A percentile compares a stretch with the other conserved stretches of the same genome.
phyloP scores from a whole-genome alignment of 495 filamentous ascomycete species.

The Tuber calosporum region DNA sequence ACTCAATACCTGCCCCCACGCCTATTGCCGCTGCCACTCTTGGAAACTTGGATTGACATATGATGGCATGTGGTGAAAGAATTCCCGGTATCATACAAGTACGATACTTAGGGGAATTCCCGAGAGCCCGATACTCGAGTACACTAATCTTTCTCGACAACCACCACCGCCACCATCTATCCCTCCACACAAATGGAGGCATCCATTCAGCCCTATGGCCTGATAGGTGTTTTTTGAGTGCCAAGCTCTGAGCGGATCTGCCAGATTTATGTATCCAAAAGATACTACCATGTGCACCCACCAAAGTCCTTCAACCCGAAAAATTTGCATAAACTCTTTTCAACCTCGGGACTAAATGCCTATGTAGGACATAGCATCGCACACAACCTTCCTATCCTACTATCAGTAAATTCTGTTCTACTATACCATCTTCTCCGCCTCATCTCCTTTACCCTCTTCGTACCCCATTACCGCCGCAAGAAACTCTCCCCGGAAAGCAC shows the following conservation, averaged over 20 bases:
- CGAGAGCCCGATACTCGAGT: background rate
- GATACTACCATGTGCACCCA: no score
- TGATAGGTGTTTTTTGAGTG: no score
- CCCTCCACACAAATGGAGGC: background rate
- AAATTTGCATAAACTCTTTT: no score
- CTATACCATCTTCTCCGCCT: background rate
- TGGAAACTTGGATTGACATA: background rate
- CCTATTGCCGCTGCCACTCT: background rate
- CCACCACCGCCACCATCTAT: background rate
- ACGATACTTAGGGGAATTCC: background rate
- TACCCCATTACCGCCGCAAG: background rate
- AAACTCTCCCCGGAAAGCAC: background rate
- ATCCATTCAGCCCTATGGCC: background rate
- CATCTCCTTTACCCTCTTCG: background rate
- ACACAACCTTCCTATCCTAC: background rate
- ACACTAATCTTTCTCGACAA: background rate
- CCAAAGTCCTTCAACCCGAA: no score
- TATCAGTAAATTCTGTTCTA: background rate
- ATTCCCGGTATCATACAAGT: no score
- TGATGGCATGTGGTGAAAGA: background rate
- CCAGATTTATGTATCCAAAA: no score
- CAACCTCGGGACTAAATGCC: no score
- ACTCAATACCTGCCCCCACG: background rate
- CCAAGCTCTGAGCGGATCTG: no score
- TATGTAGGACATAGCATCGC: background rate